A percentile compares a stretch with the other conserved stretches of the same genome.
phyloP scores from a whole-genome alignment of 2,329 filamentous ascomycete genomes.

The Leptodontidium sp. region DNA sequence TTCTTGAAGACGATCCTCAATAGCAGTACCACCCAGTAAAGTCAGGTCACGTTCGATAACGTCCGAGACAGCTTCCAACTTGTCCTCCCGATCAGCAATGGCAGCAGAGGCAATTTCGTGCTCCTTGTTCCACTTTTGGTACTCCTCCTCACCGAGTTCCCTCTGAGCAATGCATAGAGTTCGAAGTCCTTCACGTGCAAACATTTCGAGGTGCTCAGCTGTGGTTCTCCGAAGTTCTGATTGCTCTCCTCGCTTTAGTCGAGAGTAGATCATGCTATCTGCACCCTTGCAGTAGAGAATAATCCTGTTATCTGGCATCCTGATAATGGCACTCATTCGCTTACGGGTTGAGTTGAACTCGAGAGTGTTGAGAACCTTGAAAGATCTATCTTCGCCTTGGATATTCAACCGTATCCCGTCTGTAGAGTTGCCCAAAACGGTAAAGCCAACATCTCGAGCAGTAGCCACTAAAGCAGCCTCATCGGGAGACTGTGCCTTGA shows the following conservation, averaged over 20 bases:
- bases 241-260: constrained; percentile 86
- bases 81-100: constrained; percentile 88
- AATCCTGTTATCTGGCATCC: constrained; percentile 91
- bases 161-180: constrained; percentile 93
- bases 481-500: constrained; percentile 97
- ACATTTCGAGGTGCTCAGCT: constrained; percentile 95
- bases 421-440: constrained; percentile 80
- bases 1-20: constrained; percentile 96
- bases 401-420: constrained; percentile 88
- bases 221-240: constrained; percentile 82
- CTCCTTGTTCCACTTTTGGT: constrained; percentile 82
- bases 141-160: constrained; percentile 82
- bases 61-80: constrained; percentile 88
- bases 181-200: constrained; percentile 91
- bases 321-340: constrained; percentile 95
- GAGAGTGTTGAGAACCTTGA: constrained; percentile 89
- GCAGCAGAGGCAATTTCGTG: constrained; percentile 88
- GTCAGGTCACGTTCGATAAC: constrained; percentile 89
- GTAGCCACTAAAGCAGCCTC: constrained; percentile 95
- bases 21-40: constrained; percentile 91
- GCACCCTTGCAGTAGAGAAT: constrained; percentile 96
- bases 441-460: constrained; percentile 94
- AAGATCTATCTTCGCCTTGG: constrained; percentile 84
- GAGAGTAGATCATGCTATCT: constrained; percentile 95
- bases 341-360: constrained; percentile 98